Evolutionary conservation across 2,329 filamentous ascomycete genomes (phyloP), one percentile per base, ranked within the genome.

Genomic region (Onygenales sp.): DNA sequence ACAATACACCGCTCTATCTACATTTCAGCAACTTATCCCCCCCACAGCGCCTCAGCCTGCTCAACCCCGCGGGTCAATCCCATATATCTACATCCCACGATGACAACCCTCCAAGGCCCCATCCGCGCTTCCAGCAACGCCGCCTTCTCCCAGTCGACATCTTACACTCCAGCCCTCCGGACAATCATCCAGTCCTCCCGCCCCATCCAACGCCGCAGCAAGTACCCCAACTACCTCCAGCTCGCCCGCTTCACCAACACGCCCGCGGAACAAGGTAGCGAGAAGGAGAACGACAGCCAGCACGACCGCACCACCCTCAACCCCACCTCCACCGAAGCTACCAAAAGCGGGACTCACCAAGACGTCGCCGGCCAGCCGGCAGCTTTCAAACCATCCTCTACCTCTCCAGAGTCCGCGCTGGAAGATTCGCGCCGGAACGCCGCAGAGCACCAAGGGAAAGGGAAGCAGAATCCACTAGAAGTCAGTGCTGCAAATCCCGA

Each of bases 401-500:
- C 50, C 10, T 9, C 42, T 6, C 50, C 42, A 9, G 50, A 52
- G 42, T 44, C 42, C 11, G 50, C 44, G 33, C 42, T 52, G 13
- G 42, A 52, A 14, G 50, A 46, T 11, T 6, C 11, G 6, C 33
- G 39, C 9, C 17, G 42, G 21, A 13, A 33, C 27, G n/a, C 49
- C 5, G 37, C 37, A 34, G 27, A 6, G 6, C 11, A 27, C 11
- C 9, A 32, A 40, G 10, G 17, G 13, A 45, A 27, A 14, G 42
- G 0, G 11, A 51, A 31, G 31, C 17, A 39, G 14, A 46, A 52
- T 42, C 50, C 50, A 10, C 21, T 46, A 33, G 50, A 52, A 39
- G 42, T 46, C 4, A 52, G 50, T 42, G 27, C 13, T n/a, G 49
- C 42, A n/a, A 52, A 52, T 37, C 40, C 4, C 9, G 42, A 52